Evolutionary conservation across 306 rosid species (phyloP).

Genomic region (Quillaja saponaria): DNA sequence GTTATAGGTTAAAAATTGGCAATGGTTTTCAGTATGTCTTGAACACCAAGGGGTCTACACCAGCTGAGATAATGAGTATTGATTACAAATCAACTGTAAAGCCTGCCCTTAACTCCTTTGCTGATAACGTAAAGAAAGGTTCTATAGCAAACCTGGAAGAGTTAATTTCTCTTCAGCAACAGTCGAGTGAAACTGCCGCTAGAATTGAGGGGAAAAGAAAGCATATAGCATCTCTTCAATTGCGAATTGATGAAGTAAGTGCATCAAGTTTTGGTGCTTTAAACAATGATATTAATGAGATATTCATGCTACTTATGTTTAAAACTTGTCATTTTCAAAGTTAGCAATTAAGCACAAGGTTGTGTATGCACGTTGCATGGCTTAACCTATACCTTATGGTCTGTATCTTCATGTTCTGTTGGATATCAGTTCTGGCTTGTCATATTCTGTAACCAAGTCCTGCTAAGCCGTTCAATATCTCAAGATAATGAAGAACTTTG

Average conservation of each 20-base stretch:
- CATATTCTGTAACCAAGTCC: too few species aligned
- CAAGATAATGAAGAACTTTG: neutral
- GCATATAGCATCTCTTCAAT: constrained; percentile 48
- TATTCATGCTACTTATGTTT: too few species aligned
- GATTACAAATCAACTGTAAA: constrained; percentile 61
- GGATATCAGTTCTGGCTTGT: too few species aligned
- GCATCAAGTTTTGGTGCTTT: constrained; percentile 6
- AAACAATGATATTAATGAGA: constrained; percentile 4
- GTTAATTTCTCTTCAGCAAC: constrained; percentile 56
- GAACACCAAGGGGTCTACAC: constrained; percentile 70
- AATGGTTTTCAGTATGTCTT: constrained; percentile 61
- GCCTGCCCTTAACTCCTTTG: constrained; percentile 59
- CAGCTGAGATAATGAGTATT: constrained; percentile 78
- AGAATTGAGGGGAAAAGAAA: constrained; percentile 64
- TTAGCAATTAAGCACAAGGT: too few species aligned
- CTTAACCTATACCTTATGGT: too few species aligned
- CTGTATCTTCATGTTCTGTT: too few species aligned
- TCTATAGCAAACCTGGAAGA: constrained; percentile 70
- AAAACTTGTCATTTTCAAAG: too few species aligned
- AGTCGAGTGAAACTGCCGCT: constrained; percentile 51
- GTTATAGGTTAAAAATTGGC: constrained; percentile 72
- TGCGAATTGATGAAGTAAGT: constrained; percentile 61
- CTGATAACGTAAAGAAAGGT: constrained; percentile 59
- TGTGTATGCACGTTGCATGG: too few species aligned
- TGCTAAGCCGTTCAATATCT: too few species aligned